These are phyloP conservation scores for Tetrahymena elliotti DNA, from an alignment of 73 alveolate species.

Conservation along the genomic window DNA sequence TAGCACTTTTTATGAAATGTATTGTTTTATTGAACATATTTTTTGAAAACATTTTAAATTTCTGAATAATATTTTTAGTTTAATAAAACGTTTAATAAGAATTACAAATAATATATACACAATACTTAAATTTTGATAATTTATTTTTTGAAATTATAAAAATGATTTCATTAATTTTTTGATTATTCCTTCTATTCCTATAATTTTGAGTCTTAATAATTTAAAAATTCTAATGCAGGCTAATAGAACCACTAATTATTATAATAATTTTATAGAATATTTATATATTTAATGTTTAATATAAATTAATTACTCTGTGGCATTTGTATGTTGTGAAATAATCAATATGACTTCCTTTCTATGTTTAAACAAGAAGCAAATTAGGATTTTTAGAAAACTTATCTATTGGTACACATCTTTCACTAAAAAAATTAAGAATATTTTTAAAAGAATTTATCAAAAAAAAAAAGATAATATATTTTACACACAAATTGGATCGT, in stretches of 20 bases:
- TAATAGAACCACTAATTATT: background rate
- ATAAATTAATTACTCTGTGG: background rate
- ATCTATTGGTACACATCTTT: background rate
- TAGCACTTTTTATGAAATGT: too few relatives aligned
- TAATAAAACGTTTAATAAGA: too few relatives aligned
- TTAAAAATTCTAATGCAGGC: background rate
- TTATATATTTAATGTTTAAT: too few relatives aligned
- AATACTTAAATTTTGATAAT: too few relatives aligned
- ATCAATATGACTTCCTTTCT: constrained; percentile 39
- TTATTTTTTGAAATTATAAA: too few relatives aligned
- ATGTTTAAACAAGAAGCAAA: constrained; percentile 16
- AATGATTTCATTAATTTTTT: background rate
- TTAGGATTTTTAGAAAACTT: constrained; percentile 7
- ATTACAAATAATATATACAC: too few relatives aligned
- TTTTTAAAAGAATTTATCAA: background rate
- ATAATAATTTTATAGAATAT: background rate
- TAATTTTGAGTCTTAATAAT: background rate
- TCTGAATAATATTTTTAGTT: too few relatives aligned
- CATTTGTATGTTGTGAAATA: constrained; percentile 9
- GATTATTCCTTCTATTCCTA: background rate
- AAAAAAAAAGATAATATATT: background rate
- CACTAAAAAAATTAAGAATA: background rate
- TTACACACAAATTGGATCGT: constrained; percentile 21
- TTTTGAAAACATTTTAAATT: too few relatives aligned
- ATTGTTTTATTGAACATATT: too few relatives aligned